Evolutionary conservation across 768 basidiomycete species (phyloP), one percentile per base, ranked within the genome.

Genomic region (Leccinum obscurum): DNA sequence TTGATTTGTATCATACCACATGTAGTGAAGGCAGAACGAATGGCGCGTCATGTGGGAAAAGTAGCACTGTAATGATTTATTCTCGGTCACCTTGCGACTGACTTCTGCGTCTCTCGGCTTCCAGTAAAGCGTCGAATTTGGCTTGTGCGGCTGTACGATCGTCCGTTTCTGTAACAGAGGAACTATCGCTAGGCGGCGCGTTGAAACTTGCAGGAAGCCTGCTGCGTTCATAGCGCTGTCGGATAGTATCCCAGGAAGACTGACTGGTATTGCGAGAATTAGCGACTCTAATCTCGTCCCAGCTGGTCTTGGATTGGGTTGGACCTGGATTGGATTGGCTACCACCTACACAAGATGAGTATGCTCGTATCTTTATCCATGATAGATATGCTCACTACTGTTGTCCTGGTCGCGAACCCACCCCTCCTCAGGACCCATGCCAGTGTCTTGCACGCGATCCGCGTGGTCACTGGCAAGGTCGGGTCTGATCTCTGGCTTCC

Each of bases 171-270:
- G 64, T 58, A 15, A 59, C 51, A 6, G 59, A 28, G 20, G 63
- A 52, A 15, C 48, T 57, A 10, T 61, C 49, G 39, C 9, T 46
- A 30, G 61, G 58, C 34, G 61, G 39, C 28, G 64, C 32, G 26
- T 58, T 53, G 30, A 58, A 35, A 52, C 28, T 28, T 28, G 61
- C 35, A 48, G 68, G 63, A 3, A 72, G 62, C 48, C 34, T 68
- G 35, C 37, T 63, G 50, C 75, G 78, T 68, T 82, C 81, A 62
- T 87, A 79, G 52, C 76, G 77, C 68, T 88, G 85, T 34, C 89
- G 84, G 22, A 91, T 76, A 26, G 75, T 70, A 65, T 90, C 89
- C 89, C 89, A 90, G 4, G 86, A 78, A 20, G 89, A 89, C 4
- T 69, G 71, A 44, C 70, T 77, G 15, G 73, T 59, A 32, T 72